These are phyloP conservation scores for Arxiozyma slooffiae DNA, from an alignment of 1,139 yeast genomes.

Conservation along the genomic window DNA sequence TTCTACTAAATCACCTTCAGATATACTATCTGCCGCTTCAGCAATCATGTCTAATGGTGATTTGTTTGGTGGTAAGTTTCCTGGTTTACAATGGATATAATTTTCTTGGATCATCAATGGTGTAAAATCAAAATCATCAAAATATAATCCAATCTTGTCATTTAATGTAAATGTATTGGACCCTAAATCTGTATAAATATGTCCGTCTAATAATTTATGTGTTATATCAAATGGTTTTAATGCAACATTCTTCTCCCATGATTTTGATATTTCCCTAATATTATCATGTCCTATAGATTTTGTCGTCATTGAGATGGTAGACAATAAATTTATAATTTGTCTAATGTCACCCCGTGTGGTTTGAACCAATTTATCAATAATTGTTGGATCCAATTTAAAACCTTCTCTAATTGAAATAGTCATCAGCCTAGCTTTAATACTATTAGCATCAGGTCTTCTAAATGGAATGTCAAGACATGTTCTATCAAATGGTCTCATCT, in stretches of 20 bases:
- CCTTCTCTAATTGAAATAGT: conserved; percentile 83
- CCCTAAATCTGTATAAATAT: conserved; percentile 42
- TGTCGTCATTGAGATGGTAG: conserved; percentile 71
- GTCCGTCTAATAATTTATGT: conserved; percentile 56
- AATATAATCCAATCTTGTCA: conserved; percentile 81
- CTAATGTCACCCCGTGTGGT: conserved; percentile 88
- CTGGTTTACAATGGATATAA: conserved; percentile 59
- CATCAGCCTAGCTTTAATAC: conserved; percentile 76
- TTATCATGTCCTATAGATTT: conserved; percentile 47
- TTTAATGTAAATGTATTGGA: conserved; percentile 49
- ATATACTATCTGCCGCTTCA: conserved; percentile 76
- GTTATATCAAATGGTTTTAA: conserved; percentile 89
- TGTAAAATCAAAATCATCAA: conserved; percentile 88
- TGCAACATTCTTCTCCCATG: conserved; percentile 87
- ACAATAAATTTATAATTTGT: conserved; percentile 81
- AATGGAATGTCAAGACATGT: conserved; percentile 77
- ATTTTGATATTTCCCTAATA: conserved; percentile 44
- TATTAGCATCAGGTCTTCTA: conserved; percentile 77
- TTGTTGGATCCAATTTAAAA: conserved; percentile 66
- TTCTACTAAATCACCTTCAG: conserved; percentile 73
- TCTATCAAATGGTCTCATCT: conserved; percentile 91
- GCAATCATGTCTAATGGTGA: conserved; percentile 58
- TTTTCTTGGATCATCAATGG: conserved; percentile 97
- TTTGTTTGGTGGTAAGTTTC: conserved; percentile 32
- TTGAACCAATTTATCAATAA: conserved; percentile 75